Conservation (phyloP, 495 filamentous ascomycete genomes). For the Viridothelium virens region DNA sequence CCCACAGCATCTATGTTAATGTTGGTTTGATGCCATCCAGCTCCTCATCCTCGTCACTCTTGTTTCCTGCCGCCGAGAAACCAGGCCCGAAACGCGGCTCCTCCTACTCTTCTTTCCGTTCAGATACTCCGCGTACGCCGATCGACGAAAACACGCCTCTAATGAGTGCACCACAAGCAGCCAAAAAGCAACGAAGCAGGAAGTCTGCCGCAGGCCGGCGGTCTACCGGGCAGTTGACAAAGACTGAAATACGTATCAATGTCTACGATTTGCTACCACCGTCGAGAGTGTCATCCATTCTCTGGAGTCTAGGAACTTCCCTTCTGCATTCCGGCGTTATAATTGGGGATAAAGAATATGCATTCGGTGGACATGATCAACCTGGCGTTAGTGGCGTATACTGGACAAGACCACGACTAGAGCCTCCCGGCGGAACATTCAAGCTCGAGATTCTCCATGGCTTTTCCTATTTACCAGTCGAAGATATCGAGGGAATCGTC, state of each 20-base stretch:
- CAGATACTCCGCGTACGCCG: neutral
- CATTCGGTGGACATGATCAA: constrained; percentile 70
- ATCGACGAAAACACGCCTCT: constrained; percentile 3
- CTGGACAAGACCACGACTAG: constrained; percentile 57
- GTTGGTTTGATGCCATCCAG: neutral
- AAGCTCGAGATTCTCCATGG: constrained; percentile 61
- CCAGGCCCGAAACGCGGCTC: neutral
- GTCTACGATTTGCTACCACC: constrained; percentile 67
- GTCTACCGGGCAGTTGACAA: constrained; percentile 24
- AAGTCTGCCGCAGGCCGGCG: neutral
- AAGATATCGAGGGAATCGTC: constrained; percentile 61
- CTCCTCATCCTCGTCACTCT: constrained; percentile 6
- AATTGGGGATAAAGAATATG: constrained; percentile 70
- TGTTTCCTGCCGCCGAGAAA: constrained; percentile 8
- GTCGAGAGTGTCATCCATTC: constrained; percentile 48
- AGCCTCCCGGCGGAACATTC: constrained; percentile 68
- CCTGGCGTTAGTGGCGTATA: constrained; percentile 65
- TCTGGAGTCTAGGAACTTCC: constrained; percentile 64
- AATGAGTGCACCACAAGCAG: neutral
- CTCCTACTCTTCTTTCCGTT: neutral
- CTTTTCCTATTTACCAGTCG: constrained; percentile 53
- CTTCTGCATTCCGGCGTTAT: constrained; percentile 73
- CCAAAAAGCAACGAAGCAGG: neutral
- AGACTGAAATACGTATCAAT: constrained; percentile 67
- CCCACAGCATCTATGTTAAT: neutral